Conservation (phyloP, 192 early-diverging fungal genomes). For the Chytriomyces confervae region DNA sequence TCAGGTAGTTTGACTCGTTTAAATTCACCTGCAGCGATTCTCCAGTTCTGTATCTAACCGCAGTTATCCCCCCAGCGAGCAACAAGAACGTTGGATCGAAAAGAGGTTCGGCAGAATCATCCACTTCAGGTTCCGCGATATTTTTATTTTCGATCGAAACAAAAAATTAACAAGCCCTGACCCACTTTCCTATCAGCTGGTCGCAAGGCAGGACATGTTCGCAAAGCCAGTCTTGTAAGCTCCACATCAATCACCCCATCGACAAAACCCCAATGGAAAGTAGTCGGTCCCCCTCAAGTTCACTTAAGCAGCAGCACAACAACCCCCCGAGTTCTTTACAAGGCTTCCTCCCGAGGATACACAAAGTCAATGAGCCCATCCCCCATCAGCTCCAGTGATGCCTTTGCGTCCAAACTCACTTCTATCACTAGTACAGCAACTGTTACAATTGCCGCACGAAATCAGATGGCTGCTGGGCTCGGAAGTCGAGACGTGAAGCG, state of each 20-base stretch:
- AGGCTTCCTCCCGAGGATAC: constrained; percentile 19
- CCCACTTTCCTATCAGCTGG: not conserved
- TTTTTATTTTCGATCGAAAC: not conserved
- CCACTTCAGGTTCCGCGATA: not conserved
- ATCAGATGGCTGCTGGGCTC: constrained; percentile 27
- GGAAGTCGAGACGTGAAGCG: not conserved
- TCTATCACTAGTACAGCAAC: constrained; percentile 31
- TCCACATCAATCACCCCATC: constrained; percentile 34
- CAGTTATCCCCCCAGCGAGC: not conserved
- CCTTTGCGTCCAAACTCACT: constrained; percentile 20
- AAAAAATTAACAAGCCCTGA: too few relatives aligned
- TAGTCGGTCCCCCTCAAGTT: not conserved
- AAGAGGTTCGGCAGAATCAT: not conserved
- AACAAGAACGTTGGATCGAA: not conserved
- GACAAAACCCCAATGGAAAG: constrained; percentile 27
- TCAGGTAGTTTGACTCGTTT: not conserved
- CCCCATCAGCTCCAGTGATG: constrained; percentile 3
- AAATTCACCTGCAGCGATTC: too few relatives aligned
- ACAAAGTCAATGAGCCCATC: not conserved
- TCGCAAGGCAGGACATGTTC: not conserved
- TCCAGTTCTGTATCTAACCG: not conserved
- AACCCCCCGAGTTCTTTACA: constrained; percentile 25
- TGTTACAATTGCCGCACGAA: constrained; percentile 32
- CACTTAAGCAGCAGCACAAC: constrained; percentile 9
- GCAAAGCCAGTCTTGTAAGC: constrained; percentile 15